Evolutionary conservation across 2,329 filamentous ascomycete genomes (phyloP).

Genomic region (Exophiala viscosa): DNA sequence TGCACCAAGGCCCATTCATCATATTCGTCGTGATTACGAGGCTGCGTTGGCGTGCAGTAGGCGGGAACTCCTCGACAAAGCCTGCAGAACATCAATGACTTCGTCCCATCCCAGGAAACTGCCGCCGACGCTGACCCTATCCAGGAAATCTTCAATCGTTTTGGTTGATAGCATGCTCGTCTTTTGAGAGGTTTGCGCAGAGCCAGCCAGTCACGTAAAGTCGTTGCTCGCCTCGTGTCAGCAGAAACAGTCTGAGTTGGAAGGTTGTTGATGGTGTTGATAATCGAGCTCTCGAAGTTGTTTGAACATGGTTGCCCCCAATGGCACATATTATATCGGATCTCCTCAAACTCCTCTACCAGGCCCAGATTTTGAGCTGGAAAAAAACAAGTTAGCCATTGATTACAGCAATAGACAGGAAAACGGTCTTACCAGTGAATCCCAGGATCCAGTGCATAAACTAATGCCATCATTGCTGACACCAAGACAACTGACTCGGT

Average conservation of each 20-base stretch:
- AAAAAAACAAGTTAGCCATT: slow-evolving; percentile 33
- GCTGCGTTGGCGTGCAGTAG: not conserved
- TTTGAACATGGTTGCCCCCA: not conserved
- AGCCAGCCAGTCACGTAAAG: not conserved
- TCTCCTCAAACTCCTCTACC: slow-evolving; percentile 45
- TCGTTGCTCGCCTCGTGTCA: not conserved
- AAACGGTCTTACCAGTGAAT: slow-evolving; percentile 76
- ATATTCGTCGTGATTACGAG: slow-evolving; percentile 12
- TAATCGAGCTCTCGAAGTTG: slow-evolving; percentile 6
- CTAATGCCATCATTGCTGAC: slow-evolving; percentile 99
- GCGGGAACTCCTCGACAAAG: not conserved
- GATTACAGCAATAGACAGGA: not conserved
- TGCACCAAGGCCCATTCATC: slow-evolving; percentile 14
- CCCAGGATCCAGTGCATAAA: slow-evolving; percentile 98
- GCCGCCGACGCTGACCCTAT: slow-evolving; percentile 1
- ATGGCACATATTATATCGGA: slow-evolving; percentile 13
- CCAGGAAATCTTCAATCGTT: slow-evolving; percentile 4
- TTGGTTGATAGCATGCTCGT: not conserved
- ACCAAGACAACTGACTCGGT: slow-evolving; percentile 96
- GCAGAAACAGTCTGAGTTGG: not conserved
- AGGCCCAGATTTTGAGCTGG: slow-evolving; percentile 85
- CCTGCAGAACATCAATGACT: not conserved
- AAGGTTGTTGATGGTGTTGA: slow-evolving; percentile 3
- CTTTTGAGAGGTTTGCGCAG: not conserved
- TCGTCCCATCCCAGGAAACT: slow-evolving; percentile 1